These are phyloP conservation scores for Inga laurina DNA, from an alignment of 306 rosid species.

Conservation along the genomic window DNA sequence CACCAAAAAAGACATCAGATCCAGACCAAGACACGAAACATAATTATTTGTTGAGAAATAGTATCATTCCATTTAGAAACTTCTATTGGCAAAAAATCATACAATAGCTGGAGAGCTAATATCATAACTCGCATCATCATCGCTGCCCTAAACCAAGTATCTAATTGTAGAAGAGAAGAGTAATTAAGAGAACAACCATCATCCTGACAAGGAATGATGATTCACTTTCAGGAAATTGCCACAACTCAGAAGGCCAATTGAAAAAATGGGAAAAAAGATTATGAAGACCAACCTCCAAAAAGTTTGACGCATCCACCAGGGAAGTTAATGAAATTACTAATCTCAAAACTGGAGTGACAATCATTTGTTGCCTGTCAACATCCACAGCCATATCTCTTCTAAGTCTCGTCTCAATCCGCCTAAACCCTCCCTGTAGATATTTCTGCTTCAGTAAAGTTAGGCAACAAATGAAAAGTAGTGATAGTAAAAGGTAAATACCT, in stretches of 20 bases:
- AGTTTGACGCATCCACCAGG: conserved; percentile 78
- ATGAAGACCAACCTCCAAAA: conserved; percentile 75
- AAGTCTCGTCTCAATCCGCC: conserved; percentile 61
- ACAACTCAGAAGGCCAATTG: neutral
- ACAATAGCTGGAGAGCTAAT: neutral
- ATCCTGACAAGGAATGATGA: conserved; percentile 3
- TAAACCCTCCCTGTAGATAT: conserved; percentile 71
- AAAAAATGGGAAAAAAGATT: neutral
- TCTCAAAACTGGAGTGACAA: conserved; percentile 75
- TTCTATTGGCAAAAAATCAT: neutral
- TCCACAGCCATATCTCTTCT: conserved; percentile 65
- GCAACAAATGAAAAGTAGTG: conserved; percentile 1
- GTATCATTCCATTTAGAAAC: neutral
- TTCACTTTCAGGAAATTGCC: conserved; percentile 16
- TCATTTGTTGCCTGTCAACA: conserved; percentile 71
- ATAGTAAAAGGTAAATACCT: conserved; percentile 46
- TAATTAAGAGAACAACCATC: conserved; percentile 16
- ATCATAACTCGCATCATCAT: neutral
- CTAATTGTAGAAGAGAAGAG: neutral
- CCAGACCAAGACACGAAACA: neutral
- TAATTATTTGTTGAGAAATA: neutral
- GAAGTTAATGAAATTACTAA: conserved; percentile 81
- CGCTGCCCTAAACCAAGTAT: neutral
- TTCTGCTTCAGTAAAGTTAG: conserved; percentile 29
- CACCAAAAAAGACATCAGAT: neutral